Percentiles rank a stretch among this genome's conserved stretches.
phyloP scores from a whole-genome alignment of 1,284 basidiomycete genomes.

The Hypsizygus ulmarius region DNA sequence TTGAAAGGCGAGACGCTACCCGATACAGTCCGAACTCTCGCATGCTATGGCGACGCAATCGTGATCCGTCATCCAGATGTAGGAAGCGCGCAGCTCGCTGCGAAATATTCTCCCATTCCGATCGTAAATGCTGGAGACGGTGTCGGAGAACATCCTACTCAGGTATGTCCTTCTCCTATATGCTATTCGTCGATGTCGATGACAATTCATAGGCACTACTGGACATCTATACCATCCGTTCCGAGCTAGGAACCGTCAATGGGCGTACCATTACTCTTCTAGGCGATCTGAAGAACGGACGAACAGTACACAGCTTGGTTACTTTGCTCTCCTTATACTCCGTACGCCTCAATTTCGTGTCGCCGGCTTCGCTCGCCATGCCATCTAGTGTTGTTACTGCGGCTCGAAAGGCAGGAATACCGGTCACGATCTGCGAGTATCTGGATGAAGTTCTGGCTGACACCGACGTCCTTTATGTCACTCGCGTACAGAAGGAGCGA shows the following conservation, averaged over 20 bases:
- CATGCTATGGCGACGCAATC: constrained; percentile 94
- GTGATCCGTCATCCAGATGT: constrained; percentile 94
- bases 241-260: constrained; percentile 97
- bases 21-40: constrained; percentile 93
- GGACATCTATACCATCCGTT: constrained; percentile 97
- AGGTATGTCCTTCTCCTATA: constrained; percentile 46
- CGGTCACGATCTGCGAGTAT: constrained; percentile 78
- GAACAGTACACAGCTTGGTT: constrained; percentile 96
- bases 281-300: constrained; percentile 97
- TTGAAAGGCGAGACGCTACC: constrained; percentile 92
- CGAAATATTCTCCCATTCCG: constrained; percentile 94
- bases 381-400: constrained; percentile 83
- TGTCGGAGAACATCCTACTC: constrained; percentile 96
- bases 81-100: constrained; percentile 87
- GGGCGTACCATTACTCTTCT: constrained; percentile 93
- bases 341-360: constrained; percentile 94
- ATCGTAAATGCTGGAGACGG: constrained; percentile 98
- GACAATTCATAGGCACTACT: constrained; percentile 65
- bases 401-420: constrained; percentile 80
- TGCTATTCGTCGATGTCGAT: not conserved
- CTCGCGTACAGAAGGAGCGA: constrained; percentile 94
- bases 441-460: constrained; percentile 88
- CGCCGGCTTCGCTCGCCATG: constrained; percentile 90
- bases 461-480: constrained; percentile 98
- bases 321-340: constrained; percentile 91